Base-by-base conservation (phyloP, 768 basidiomycete genomes). In the Panellus pusillus region DNA sequence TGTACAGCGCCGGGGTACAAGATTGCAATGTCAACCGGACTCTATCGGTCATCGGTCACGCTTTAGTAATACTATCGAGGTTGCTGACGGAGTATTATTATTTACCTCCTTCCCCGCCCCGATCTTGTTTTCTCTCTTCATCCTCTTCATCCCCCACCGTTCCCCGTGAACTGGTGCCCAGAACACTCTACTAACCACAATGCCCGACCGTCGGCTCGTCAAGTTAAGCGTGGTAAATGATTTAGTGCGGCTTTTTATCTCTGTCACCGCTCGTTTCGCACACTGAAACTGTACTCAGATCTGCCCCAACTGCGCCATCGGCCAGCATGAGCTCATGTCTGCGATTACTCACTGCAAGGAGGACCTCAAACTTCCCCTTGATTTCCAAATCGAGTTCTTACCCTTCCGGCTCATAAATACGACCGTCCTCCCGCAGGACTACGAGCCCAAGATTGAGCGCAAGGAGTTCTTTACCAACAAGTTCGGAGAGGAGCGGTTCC, bases 251-350 rank as follows among this genome's bases (percentile, higher is more conserved):
- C 40, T 20, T 41, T n/a, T 20, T 41, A 35, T 39, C 52, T 50
- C 46, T 14, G 36, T 35, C 45, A 45, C 12, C 31, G 43, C 31
- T 44, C 58, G 42, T 60, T 47, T 36, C 20, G 31, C 31, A 24
- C 46, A 42, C 32, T 35, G 14, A 35, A 17, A 40, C 44, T 49
- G 44, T 24, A 47, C 47, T 31, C 50, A 81, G 80, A 70, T 72
- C 46, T 82, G 80, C 61, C 70, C 74, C 31, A 80, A 78, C 63
- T 83, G 81, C 66, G 80, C 73, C 60, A 70, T 81, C 40, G 74
- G 74, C 14, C 76, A 81, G 61, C 75, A 79, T 62, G 81, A 82
- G 63, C 72, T 82, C 20, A 65, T 79, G 43, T 68, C 73, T 42
- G 81, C 81, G 32, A 75, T 82, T 44, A 63, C 71, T 4, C 70